These are phyloP conservation scores for Monosporascus sp. DNA, from an alignment of 2,329 filamentous ascomycete species.

Conservation along the genomic window DNA sequence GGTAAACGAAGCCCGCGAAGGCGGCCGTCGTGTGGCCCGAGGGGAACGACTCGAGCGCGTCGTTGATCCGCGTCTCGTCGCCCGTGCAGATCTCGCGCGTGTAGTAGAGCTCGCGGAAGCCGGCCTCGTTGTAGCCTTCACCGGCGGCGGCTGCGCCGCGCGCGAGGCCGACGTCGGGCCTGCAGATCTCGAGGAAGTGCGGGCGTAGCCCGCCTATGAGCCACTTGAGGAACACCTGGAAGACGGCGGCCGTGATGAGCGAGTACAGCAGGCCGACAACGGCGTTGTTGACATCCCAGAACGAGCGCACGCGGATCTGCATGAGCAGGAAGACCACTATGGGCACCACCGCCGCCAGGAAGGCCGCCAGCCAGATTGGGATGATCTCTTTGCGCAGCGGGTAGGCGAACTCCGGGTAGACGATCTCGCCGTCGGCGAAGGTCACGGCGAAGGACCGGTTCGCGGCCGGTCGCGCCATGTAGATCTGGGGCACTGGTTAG, in stretches of 20 bases:
- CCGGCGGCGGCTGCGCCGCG: conserved; percentile 35
- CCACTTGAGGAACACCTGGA: conserved; percentile 73
- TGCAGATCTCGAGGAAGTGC: conserved; percentile 66
- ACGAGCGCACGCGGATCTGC: conserved; percentile 63
- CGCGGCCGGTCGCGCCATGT: conserved; percentile 59
- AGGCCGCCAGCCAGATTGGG: conserved; percentile 64
- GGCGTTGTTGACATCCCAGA: conserved; percentile 69
- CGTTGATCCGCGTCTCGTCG: conserved; percentile 58
- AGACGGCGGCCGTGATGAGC: conserved; percentile 65
- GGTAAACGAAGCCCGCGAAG: conserved; percentile 65
- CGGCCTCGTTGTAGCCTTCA: conserved; percentile 40
- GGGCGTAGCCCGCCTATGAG: conserved; percentile 69
- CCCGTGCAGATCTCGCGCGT: conserved; percentile 67
- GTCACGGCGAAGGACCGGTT: conserved; percentile 65
- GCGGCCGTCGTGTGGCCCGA: conserved; percentile 70
- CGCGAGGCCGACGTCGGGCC: conserved; percentile 47
- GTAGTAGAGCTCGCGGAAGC: conserved; percentile 59
- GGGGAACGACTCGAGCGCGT: conserved; percentile 66
- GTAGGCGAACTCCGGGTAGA: conserved; percentile 67
- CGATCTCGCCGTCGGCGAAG: conserved; percentile 61
- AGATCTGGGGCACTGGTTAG: conserved; percentile 39
- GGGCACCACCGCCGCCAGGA: conserved; percentile 60
- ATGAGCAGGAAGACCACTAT: conserved; percentile 59
- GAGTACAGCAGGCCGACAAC: conserved; percentile 64
- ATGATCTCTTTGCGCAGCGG: conserved; percentile 65